phyloP scores from a whole-genome alignment of 805 yeast species.

The Saturnispora serradocipensis region DNA sequence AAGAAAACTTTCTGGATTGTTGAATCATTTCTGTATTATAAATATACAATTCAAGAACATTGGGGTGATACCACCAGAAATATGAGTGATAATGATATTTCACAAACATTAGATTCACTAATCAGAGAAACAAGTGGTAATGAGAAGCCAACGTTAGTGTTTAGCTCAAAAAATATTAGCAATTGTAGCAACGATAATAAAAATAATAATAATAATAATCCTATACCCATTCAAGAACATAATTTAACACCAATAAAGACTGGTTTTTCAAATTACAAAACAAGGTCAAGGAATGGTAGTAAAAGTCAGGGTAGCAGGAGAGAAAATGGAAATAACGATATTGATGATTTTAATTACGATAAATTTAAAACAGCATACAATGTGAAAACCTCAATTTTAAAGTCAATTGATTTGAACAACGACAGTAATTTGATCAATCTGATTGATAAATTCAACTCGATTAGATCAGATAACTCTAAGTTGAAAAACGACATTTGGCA shows the following conservation, averaged over 20 bases:
- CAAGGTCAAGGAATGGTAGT: conserved; percentile 2
- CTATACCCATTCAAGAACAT: not conserved
- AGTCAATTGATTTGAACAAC: conserved; percentile 15
- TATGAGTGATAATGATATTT: conserved; percentile 1
- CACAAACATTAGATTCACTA: conserved; percentile 1
- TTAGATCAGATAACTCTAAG: conserved; percentile 15
- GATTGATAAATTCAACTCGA: conserved; percentile 17
- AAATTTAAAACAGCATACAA: not conserved
- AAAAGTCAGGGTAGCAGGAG: conserved; percentile 1
- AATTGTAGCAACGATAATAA: not conserved
- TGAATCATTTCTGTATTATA: not conserved
- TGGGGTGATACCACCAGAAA: not conserved
- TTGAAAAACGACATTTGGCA: conserved; percentile 23
- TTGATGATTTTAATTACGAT: not conserved
- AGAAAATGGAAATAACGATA: not conserved
- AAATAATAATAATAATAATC: not conserved
- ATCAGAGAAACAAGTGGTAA: not conserved
- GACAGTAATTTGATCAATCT: conserved; percentile 14
- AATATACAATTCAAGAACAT: not conserved
- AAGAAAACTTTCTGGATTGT: not conserved
- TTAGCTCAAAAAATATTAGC: not conserved
- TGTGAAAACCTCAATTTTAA: conserved; percentile 5
- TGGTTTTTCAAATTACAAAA: not conserved
- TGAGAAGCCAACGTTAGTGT: not conserved
- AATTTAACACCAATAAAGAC: not conserved